These are phyloP conservation scores for Handroanthus guayacan DNA, from an alignment of 257 asterid genomes.

Conservation along the genomic window DNA sequence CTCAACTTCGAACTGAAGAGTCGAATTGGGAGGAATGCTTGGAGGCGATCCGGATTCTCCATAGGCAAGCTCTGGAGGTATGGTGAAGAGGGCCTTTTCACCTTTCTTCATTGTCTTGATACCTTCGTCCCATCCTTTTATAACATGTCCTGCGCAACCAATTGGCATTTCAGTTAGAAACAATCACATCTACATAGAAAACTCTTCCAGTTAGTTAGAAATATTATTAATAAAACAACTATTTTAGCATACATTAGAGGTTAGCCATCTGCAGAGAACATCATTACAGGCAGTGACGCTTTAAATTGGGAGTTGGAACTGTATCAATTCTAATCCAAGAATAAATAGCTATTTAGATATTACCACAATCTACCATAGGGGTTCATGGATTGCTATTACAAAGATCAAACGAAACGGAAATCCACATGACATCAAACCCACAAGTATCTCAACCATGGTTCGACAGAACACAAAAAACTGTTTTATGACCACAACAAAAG, in stretches of 20 bases:
- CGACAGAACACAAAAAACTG: neutral
- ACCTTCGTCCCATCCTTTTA: conserved; percentile 74
- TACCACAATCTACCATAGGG: no score
- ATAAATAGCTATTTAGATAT: no score
- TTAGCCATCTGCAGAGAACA: no score
- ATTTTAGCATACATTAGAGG: no score
- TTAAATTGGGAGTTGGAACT: no score
- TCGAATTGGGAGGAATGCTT: conserved; percentile 56
- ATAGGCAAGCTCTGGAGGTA: conserved; percentile 62
- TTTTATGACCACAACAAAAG: no score
- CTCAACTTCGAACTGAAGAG: conserved; percentile 66
- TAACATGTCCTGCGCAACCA: conserved; percentile 51
- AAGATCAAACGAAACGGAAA: neutral
- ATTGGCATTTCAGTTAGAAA: neutral
- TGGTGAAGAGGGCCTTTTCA: conserved; percentile 61
- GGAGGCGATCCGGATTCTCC: conserved; percentile 75
- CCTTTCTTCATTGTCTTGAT: conserved; percentile 68
- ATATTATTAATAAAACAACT: no score
- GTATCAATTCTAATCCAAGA: no score
- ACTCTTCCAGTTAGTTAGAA: no score
- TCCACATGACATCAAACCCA: neutral
- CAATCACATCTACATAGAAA: no score
- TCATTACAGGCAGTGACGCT: no score
- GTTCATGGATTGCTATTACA: no score
- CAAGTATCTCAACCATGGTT: neutral